These are phyloP conservation scores for Thymus quinquecostatus DNA, from an alignment of 257 asterid genomes.

Conservation along the genomic window DNA sequence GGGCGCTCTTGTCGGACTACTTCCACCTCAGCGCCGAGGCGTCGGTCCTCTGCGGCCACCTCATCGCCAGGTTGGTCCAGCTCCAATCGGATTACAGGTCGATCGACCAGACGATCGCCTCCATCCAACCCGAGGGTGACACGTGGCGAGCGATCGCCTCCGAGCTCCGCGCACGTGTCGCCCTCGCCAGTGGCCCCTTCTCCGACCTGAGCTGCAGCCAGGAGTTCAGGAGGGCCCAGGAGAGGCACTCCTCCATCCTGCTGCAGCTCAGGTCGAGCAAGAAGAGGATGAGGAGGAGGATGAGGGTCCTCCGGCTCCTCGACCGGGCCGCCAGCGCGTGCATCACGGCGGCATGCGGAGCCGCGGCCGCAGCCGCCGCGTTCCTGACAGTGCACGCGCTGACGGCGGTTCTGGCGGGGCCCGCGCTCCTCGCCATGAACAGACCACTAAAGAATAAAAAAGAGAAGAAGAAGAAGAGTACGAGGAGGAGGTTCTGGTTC, in stretches of 20 bases:
- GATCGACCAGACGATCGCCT: conserved; percentile 43
- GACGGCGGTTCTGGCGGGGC: conserved; percentile 53
- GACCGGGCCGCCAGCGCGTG: conserved; percentile 55
- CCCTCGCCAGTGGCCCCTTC: conserved; percentile 45
- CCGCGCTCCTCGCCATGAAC: conserved; percentile 32
- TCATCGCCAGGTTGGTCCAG: conserved; percentile 50
- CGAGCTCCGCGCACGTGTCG: conserved; percentile 40
- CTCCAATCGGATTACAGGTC: conserved; percentile 46
- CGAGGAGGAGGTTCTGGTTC: conserved; percentile 18
- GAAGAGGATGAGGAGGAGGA: conserved; percentile 42
- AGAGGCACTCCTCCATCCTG: conserved; percentile 46
- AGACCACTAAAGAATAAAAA: conserved; percentile 34
- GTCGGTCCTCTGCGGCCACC: conserved; percentile 57
- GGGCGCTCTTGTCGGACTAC: conserved; percentile 55
- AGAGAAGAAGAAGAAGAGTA: conserved; percentile 44
- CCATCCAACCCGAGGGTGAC: conserved; percentile 5
- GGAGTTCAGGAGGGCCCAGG: conserved; percentile 45
- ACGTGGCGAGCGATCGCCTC: conserved; percentile 25
- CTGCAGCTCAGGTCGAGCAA: conserved; percentile 42
- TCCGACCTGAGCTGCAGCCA: conserved; percentile 32
- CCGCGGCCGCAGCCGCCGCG: conserved; percentile 51
- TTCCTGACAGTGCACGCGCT: conserved; percentile 61
- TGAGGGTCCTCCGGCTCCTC: conserved; percentile 49
- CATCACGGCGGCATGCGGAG: conserved; percentile 49
- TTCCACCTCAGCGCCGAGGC: conserved; percentile 79